phyloP scores from a whole-genome alignment of 2,329 filamentous ascomycete species.

The Pseudopyricularia javanii region DNA sequence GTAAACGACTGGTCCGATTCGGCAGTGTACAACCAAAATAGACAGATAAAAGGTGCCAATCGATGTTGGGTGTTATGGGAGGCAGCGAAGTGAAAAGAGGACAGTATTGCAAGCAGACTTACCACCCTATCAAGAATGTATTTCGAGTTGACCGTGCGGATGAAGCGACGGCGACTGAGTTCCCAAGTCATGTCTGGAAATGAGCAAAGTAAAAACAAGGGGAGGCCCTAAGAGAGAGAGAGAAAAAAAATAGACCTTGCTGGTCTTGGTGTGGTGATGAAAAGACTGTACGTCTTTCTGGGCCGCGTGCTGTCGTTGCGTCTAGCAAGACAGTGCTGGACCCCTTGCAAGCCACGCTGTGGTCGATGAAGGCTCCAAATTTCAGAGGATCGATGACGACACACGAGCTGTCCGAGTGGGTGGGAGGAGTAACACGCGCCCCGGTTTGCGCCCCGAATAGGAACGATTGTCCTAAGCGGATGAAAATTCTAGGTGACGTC shows the following conservation, averaged over 20 bases:
- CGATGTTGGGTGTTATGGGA: no score
- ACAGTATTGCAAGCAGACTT: constrained; percentile 22
- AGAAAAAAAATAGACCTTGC: not conserved
- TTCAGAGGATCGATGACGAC: constrained; percentile 3
- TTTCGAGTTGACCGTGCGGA: constrained; percentile 56
- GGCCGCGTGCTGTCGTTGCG: not conserved
- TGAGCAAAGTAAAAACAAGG: not conserved
- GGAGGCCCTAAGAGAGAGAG: not conserved
- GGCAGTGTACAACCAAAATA: no score
- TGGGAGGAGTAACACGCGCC: not conserved
- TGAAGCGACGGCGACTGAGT: constrained; percentile 45
- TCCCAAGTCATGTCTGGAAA: constrained; percentile 41
- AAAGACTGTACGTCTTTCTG: no score
- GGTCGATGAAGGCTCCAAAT: not conserved
- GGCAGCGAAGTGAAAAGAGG: no score
- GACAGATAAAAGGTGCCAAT: no score
- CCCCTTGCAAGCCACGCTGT: not conserved
- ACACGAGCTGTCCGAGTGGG: not conserved
- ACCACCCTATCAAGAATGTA: constrained; percentile 65
- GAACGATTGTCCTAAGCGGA: not conserved
- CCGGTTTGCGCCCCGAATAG: not conserved
- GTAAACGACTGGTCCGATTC: no score
- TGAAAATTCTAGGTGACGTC: not conserved
- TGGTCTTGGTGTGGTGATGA: not conserved
- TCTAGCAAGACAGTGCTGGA: not conserved